Evolutionary conservation across 73 alveolate genomes (phyloP).

Genomic region (Tetrahymena thermophila): DNA sequence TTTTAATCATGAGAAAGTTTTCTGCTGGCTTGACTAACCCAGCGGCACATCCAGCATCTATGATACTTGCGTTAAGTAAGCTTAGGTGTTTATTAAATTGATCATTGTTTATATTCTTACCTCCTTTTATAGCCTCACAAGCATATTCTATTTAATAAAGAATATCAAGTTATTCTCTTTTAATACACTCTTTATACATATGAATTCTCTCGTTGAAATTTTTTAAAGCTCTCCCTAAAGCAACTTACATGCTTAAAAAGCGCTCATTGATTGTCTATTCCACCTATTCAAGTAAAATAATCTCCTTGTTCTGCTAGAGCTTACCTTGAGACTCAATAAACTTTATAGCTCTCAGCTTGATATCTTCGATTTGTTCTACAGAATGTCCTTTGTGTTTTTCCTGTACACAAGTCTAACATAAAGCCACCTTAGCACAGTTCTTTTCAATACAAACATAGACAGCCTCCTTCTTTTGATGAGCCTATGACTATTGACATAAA

Average conservation of each 20-base stretch:
- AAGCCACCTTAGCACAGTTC: neutral
- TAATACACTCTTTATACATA: neutral
- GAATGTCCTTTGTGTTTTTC: neutral
- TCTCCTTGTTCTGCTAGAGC: neutral
- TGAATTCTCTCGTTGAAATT: neutral
- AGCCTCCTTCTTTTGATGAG: neutral
- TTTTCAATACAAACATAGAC: neutral
- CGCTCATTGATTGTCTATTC: neutral
- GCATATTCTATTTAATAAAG: neutral
- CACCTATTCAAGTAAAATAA: neutral
- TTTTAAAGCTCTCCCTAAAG: neutral
- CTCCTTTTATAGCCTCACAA: neutral
- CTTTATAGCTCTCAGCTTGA: neutral
- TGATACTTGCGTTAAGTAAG: neutral
- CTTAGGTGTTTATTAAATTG: neutral
- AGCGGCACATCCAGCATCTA: neutral
- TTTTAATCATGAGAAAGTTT: neutral
- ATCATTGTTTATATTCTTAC: neutral
- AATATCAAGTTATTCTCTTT: neutral
- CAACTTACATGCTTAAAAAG: neutral
- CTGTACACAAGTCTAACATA: neutral
- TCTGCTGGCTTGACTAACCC: neutral
- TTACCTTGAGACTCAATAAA: neutral
- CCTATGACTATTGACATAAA: neutral
- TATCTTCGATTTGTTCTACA: neutral